Conservation (phyloP, 2,329 filamentous ascomycete genomes). For the Hypoxylon sp. region DNA sequence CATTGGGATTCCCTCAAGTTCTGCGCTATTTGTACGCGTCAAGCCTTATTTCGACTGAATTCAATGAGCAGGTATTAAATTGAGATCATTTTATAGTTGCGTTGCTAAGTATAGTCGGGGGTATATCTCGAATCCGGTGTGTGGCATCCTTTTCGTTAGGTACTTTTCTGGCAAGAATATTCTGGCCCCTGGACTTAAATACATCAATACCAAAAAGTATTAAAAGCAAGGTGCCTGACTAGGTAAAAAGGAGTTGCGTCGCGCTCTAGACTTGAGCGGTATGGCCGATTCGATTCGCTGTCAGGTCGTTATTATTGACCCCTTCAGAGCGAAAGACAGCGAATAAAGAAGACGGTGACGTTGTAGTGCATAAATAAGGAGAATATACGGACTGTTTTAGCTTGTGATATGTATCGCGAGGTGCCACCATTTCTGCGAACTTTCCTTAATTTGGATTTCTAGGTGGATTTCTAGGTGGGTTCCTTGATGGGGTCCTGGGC, state of each 20-base stretch:
- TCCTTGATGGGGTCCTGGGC: not conserved
- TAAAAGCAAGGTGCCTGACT: constrained; percentile 38
- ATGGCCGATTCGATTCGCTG: constrained; percentile 41
- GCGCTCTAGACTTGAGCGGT: constrained; percentile 36
- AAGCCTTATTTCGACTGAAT: constrained; percentile 8
- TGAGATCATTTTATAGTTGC: not conserved
- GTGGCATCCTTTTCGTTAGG: not conserved
- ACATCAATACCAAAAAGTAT: constrained; percentile 1
- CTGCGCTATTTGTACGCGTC: constrained; percentile 1
- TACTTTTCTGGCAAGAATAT: not conserved
- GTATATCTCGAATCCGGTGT: not conserved
- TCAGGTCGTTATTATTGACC: constrained; percentile 23
- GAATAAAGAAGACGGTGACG: constrained; percentile 42
- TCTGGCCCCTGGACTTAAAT: constrained; percentile 14
- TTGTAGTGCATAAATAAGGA: constrained; percentile 42
- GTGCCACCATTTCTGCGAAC: constrained; percentile 15
- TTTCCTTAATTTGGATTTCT: not conserved
- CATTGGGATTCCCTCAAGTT: not conserved
- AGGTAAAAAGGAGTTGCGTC: constrained; percentile 39
- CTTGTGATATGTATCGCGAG: constrained; percentile 22
- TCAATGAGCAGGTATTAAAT: constrained; percentile 5
- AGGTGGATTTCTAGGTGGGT: not conserved
- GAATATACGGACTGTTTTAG: constrained; percentile 15
- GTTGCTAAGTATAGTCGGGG: constrained; percentile 6
- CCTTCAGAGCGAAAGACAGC: constrained; percentile 20